Evolutionary conservation across 768 basidiomycete genomes (phyloP).

Genomic region (Daedaleopsis nitida): DNA sequence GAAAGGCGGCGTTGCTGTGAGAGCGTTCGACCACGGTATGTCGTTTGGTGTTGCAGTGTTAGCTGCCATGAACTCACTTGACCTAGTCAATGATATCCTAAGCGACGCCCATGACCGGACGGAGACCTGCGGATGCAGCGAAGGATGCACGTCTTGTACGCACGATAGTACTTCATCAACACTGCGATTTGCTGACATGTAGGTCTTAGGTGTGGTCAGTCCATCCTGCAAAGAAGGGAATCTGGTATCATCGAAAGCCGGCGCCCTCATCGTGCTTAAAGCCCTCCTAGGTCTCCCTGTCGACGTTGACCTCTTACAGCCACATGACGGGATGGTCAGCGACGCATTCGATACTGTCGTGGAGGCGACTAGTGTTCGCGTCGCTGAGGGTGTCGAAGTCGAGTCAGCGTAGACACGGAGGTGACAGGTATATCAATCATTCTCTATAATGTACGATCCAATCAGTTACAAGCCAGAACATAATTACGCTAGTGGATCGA

Average conservation of each 20-base stretch:
- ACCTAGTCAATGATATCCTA: slow-evolving; percentile 56
- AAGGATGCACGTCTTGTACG: slow-evolving; percentile 63
- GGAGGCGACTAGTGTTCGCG: slow-evolving; percentile 50
- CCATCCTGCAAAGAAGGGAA: slow-evolving; percentile 70
- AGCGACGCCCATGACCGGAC: slow-evolving; percentile 58
- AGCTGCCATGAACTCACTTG: neutral
- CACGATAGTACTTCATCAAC: neutral
- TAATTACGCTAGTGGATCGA: slow-evolving; percentile 69
- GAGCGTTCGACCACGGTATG: slow-evolving; percentile 82
- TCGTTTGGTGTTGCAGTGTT: neutral
- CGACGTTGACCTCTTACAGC: slow-evolving; percentile 38
- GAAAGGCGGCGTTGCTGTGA: slow-evolving; percentile 71
- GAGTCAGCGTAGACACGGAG: slow-evolving; percentile 37
- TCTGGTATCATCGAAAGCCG: slow-evolving; percentile 70
- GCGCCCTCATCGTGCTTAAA: slow-evolving; percentile 69
- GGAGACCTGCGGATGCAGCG: slow-evolving; percentile 61
- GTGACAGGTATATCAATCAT: neutral
- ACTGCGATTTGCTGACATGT: neutral
- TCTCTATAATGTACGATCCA: slow-evolving; percentile 18
- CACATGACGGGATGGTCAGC: slow-evolving; percentile 13
- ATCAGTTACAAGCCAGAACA: neutral
- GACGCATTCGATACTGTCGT: slow-evolving; percentile 52
- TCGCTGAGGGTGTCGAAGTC: slow-evolving; percentile 46
- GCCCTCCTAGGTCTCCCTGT: slow-evolving; percentile 52
- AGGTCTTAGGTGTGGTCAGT: slow-evolving; percentile 62